Conservation (phyloP, 73 alveolate genomes). For the Paraurostyla sp. region DNA sequence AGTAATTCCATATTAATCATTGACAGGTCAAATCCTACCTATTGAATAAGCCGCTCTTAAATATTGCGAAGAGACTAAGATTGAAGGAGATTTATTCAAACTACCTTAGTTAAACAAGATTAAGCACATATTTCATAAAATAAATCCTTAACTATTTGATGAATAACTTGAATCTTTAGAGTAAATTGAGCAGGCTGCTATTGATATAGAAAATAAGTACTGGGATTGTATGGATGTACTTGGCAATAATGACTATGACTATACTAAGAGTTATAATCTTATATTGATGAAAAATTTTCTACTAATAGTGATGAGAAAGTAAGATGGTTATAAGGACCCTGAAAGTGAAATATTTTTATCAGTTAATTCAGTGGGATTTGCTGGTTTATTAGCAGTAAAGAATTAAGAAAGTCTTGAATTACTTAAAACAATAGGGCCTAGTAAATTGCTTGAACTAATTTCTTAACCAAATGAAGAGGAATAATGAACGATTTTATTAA, state of each 20-base stretch:
- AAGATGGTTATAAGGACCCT: conserved; percentile 10
- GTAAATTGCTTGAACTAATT: conserved; percentile 2
- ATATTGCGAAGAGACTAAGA: neutral
- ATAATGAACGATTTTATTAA: neutral
- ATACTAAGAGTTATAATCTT: conserved; percentile 44
- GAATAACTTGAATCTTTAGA: neutral
- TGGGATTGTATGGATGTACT: neutral
- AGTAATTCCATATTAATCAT: conserved; percentile 65
- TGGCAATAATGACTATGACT: neutral
- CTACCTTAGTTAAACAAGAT: conserved; percentile 9
- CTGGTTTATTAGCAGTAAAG: conserved; percentile 73
- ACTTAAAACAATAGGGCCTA: conserved; percentile 54
- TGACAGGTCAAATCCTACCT: neutral
- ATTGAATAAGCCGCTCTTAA: conserved; percentile 40
- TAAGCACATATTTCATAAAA: conserved; percentile 25
- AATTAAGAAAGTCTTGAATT: conserved; percentile 46
- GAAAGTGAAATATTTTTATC: neutral
- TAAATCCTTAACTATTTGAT: neutral
- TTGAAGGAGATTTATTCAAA: neutral
- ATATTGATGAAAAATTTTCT: conserved; percentile 48
- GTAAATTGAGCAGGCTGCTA: neutral
- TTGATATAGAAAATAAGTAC: neutral
- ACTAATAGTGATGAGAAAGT: conserved; percentile 45
- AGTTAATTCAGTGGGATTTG: conserved; percentile 70
- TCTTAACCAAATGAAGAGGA: neutral